A percentile compares a stretch with the other conserved stretches of the same genome.
These are phyloP conservation scores for Globisporangium splendens DNA, from an alignment of 352 stramenopile genomes.

Conservation along the genomic window DNA sequence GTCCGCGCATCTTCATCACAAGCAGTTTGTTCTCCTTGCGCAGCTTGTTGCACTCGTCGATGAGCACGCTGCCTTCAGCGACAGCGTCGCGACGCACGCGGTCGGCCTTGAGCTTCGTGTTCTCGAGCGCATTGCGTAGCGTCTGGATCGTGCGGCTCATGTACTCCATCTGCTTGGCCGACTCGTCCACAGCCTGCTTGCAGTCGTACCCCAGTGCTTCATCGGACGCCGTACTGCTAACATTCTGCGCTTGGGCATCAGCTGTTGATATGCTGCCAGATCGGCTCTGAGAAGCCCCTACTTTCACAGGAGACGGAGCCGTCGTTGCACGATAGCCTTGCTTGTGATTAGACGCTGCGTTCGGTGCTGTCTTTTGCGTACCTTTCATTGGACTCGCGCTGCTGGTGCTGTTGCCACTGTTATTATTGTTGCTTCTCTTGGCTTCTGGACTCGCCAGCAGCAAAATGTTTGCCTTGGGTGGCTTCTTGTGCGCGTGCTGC, in stretches of 20 bases:
- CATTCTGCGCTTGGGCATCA: no score
- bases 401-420: background rate
- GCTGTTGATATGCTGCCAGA: no score
- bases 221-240: slow-evolving; percentile 16
- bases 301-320: no score
- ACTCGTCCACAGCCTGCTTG: slow-evolving; percentile 73
- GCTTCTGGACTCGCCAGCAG: background rate
- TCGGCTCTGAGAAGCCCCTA: no score
- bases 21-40: slow-evolving; percentile 72
- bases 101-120: slow-evolving; percentile 64
- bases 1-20: slow-evolving; percentile 58
- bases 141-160: slow-evolving; percentile 77
- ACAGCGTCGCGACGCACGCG: slow-evolving; percentile 68
- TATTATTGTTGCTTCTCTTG: background rate
- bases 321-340: no score
- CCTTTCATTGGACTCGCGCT: background rate
- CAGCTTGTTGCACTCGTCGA: slow-evolving; percentile 78
- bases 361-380: background rate
- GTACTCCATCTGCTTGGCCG: slow-evolving; percentile 76
- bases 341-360: background rate
- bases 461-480: slow-evolving; percentile 21
- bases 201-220: slow-evolving; percentile 66
- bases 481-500: slow-evolving; percentile 48
- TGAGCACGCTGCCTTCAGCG: slow-evolving; percentile 71
- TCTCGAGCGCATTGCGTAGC: slow-evolving; percentile 53